phyloP scores from a whole-genome alignment of 768 basidiomycete species.

The Amanita polypyramis region DNA sequence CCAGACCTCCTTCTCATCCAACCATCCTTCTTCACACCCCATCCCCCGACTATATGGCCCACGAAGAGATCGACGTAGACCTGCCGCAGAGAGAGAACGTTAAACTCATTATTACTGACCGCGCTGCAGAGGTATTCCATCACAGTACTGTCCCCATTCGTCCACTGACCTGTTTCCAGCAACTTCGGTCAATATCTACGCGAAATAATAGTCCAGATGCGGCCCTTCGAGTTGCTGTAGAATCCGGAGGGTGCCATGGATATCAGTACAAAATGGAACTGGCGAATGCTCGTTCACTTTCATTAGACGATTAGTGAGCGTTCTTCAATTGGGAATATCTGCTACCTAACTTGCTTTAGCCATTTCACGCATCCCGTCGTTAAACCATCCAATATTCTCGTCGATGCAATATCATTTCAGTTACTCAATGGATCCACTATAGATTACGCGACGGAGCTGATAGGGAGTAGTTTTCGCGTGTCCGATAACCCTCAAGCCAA shows the following conservation, averaged over 20 bases:
- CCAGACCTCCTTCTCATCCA: slow-evolving; percentile 33
- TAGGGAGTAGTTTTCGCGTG: slow-evolving; percentile 84
- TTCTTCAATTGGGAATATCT: neutral
- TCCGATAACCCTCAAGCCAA: slow-evolving; percentile 84
- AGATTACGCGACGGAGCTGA: slow-evolving; percentile 89
- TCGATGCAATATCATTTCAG: slow-evolving; percentile 79
- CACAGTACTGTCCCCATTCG: neutral
- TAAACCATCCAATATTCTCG: slow-evolving; percentile 63
- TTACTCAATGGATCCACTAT: slow-evolving; percentile 84
- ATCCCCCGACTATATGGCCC: slow-evolving; percentile 39
- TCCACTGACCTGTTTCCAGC: slow-evolving; percentile 32
- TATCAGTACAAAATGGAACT: slow-evolving; percentile 94
- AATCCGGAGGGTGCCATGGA: slow-evolving; percentile 94
- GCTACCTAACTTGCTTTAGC: slow-evolving; percentile 24
- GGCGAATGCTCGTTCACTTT: slow-evolving; percentile 40
- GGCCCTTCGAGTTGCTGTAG: slow-evolving; percentile 75
- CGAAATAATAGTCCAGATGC: slow-evolving; percentile 51
- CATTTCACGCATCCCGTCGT: slow-evolving; percentile 64
- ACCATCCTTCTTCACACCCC: slow-evolving; percentile 42
- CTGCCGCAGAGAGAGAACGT: slow-evolving; percentile 43
- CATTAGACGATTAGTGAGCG: slow-evolving; percentile 80
- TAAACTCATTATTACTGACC: slow-evolving; percentile 51
- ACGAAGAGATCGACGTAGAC: slow-evolving; percentile 56
- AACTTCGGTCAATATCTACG: slow-evolving; percentile 63
- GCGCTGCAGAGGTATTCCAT: slow-evolving; percentile 59